phyloP scores from a whole-genome alignment of 1,139 yeast genomes.

The Debaryomyces fabryi region DNA sequence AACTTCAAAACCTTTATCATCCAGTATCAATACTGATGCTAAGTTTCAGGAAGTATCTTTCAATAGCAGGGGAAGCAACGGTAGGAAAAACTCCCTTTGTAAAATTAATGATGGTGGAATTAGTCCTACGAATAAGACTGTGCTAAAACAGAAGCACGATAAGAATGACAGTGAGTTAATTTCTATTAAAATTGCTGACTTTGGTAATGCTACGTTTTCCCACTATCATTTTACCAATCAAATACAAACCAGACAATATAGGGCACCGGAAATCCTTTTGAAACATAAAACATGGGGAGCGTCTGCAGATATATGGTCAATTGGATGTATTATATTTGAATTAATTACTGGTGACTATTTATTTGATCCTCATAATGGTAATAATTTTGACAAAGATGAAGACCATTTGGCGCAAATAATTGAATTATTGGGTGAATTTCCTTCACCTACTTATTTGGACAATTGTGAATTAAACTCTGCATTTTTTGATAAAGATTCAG shows the following conservation, averaged over 20 bases:
- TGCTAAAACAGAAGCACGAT: background rate
- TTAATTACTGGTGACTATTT: conserved; percentile 81
- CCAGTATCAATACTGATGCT: conserved; percentile 24
- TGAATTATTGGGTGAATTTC: conserved; percentile 64
- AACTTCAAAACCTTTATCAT: conserved; percentile 33
- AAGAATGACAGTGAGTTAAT: conserved; percentile 10
- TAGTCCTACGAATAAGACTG: conserved; percentile 4
- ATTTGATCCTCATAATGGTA: conserved; percentile 78
- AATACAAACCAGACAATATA: conserved; percentile 83
- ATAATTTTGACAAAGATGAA: conserved; percentile 68
- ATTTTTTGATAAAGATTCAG: conserved; percentile 49
- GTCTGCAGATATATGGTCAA: conserved; percentile 80
- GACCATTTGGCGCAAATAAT: conserved; percentile 85
- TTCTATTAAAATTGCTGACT: conserved; percentile 70
- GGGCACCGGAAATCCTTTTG: conserved; percentile 76
- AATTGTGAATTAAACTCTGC: conserved; percentile 56
- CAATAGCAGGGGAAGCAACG: background rate
- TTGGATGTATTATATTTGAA: conserved; percentile 81
- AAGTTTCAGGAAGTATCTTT: conserved; percentile 19
- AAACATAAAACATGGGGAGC: conserved; percentile 81
- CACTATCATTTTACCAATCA: conserved; percentile 77
- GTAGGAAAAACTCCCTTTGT: background rate
- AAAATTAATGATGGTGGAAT: background rate
- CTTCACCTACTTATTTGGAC: conserved; percentile 48
- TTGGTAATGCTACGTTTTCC: conserved; percentile 84